These are phyloP conservation scores for Nannochloris sp. DNA, from an alignment of 139 green algal genomes.

Conservation along the genomic window DNA sequence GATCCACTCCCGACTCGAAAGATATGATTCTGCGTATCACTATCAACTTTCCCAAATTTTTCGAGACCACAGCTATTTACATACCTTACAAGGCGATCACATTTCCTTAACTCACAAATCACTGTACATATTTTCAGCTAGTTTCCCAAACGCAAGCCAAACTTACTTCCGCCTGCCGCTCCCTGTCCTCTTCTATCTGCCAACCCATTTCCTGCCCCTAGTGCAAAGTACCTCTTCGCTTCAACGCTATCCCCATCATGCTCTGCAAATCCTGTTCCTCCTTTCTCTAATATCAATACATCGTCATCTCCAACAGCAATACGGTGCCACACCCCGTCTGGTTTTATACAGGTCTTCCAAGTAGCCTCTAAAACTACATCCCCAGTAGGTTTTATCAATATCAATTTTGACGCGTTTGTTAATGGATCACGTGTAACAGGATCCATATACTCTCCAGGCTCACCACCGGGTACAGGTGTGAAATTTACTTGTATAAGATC, in stretches of 20 bases:
- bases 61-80: not conserved
- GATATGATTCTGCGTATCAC: not conserved
- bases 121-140: conserved; percentile 4
- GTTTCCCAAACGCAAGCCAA: conserved; percentile 64
- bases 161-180: conserved; percentile 32
- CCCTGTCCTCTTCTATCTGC: conserved; percentile 74
- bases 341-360: conserved; percentile 68
- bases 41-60: not conserved
- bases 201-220: conserved; percentile 62
- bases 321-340: conserved; percentile 66
- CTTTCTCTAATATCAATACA: conserved; percentile 64
- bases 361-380: conserved; percentile 74
- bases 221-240: conserved; percentile 39
- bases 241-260: conserved; percentile 58
- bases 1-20: not conserved
- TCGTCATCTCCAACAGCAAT: conserved; percentile 38
- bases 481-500: conserved; percentile 43
- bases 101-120: not conserved
- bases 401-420: conserved; percentile 68
- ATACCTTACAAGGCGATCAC: not conserved
- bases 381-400: conserved; percentile 71
- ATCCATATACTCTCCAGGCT: conserved; percentile 65
- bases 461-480: conserved; percentile 47
- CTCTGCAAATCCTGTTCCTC: conserved; percentile 71
- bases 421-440: conserved; percentile 80